Base-by-base conservation (phyloP, 345 rosid species). In the Kernera saxatilis region DNA sequence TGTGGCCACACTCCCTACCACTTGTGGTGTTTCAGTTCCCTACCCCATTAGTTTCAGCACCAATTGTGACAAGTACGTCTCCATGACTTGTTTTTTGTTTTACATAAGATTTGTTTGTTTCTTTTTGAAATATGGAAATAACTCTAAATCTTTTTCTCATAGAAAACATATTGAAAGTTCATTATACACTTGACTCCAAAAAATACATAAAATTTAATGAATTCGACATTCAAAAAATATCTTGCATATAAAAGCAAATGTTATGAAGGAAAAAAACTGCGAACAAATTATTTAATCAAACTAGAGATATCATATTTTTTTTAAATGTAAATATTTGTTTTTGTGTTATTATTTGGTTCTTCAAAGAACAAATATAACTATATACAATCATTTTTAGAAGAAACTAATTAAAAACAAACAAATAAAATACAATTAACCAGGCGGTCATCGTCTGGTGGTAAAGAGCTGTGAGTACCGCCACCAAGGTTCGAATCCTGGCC, bases 21-120 rank as follows among this genome's bases (percentile, higher is more conserved):
- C 70, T 32, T 88, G 91, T 50, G 80, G 83, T 2, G 73, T 86
- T 65, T 60, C 41, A 39, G 15, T 88, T 65, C 89, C 94, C 15
- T 88, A 83, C 85, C 78, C 81, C 75, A 79, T 88, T 82, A 78
- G 82, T 80, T 58, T 75, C 55, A 59, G 75, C 80, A 76, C 81
- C 50, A 49, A 82, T 82, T 86, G 90, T 79, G 35, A 50, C 44
- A 79, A 11, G 91, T 84, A 73, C 55, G 50, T 57, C 45, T 68
- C 55, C 25, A 51, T 18, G 39, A 22, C 37, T 49, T 7, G 14
- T 27, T 3, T 9, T 35, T 62, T 43, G 25, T 46, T 55, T 55
- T 44, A 7, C 35, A 7, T 7, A 4, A 49, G 1, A 6, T 36
- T 1, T 36, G 8, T 37, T 14, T 19, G 27, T 39, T 41, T 30